Evolutionary conservation across 2,329 filamentous ascomycete species (phyloP), one percentile per base, ranked within the genome.

Genomic region (Akanthomyces uredinophilus): DNA sequence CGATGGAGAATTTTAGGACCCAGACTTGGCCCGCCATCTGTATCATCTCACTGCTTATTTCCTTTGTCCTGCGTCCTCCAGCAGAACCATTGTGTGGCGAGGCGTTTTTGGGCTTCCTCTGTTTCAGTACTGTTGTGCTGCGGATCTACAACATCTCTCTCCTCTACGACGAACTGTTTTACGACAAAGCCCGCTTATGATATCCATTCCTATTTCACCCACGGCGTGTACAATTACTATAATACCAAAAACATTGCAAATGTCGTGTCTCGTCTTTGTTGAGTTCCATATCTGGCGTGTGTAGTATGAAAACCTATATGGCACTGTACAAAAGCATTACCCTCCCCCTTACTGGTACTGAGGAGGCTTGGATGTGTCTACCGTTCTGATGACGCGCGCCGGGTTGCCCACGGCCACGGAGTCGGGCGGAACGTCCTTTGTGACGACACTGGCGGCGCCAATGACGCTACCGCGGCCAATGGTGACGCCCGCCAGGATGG

Each of bases 401-500:
- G 88, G 88, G 67, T 90, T 91, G 0, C 88, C 88, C 20, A 79
- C 87, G 1, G 86, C 86, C 10, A 81, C 81, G 65, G 84, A 87
- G 8, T 83, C 80, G 5, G 85, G 81, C n/a, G 60, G 62, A 20
- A 91, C 83, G 72, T 88, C 80, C 76, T 88, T 95, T 2, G 90
- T 95, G 27, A 96, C 91, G 4, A 96, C 90, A 71, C 88, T 91
- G 1, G 89, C 91, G 1, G 92, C 92, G 1, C 91, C 92, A 64
- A 96, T 81, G 0, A 87, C 90, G 5, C 79, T 81, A 0, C 92
- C 91, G 60, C 82, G 80, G 0, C 92, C 92, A 66, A 96, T 88
- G 1, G 83, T 93, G 27, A 96, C 86, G 0, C 92, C 92, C 0
- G 90, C 86, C 49, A 93, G 77, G 20, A 96, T 83, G 24, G 80